Evolutionary conservation across 139 green algal species (phyloP), one percentile per base, ranked within the genome.

Genomic region (Tetradesmus lagerheimii): DNA sequence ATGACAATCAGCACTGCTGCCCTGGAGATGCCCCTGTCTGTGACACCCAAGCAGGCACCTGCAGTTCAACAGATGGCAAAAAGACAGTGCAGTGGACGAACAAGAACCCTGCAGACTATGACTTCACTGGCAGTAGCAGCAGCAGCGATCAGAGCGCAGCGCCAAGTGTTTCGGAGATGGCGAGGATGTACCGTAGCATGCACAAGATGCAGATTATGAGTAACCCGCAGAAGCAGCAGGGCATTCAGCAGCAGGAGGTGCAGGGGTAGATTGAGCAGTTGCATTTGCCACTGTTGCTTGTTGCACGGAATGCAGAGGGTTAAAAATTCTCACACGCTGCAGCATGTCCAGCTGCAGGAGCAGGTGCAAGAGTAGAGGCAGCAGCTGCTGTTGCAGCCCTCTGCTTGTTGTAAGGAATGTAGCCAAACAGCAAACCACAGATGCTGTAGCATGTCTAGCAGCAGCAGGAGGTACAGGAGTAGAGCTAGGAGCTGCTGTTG

Each of bases 1-100:
- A 97, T 11, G 97, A 99, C 93, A 92, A 99, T 47, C 80, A 95
- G 90, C 98, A 99, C 94, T 99, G 97, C 97, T 99, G 97, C 96
- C 98, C 98, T 23, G 15, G 86, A 23, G 93, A 97, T 67, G 92
- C 97, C 82, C 97, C 97, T 4, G 94, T 99, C 18, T 99, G 97
- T 92, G 94, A 99, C 94, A 94, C 94, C 18, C 92, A 92, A 9
- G 86, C 86, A 12, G 96, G 95, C 41, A 92, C 92, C 76, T 98
- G 96, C 94, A 86, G 92, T 25, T 79, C 92, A 18, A 57, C 39
- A 1, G 85, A 92, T 16, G 93, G 92, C 64, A 64, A 53, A 16
- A 91, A 80, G 53, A 87, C 35, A 37, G 79, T 85, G 29, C n/a
- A 35, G 35, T 91, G 87, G 87, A 91, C 79, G 3, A 12, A 31